Base-by-base conservation (phyloP, 345 rosid species). In the Arabis alpina region DNA sequence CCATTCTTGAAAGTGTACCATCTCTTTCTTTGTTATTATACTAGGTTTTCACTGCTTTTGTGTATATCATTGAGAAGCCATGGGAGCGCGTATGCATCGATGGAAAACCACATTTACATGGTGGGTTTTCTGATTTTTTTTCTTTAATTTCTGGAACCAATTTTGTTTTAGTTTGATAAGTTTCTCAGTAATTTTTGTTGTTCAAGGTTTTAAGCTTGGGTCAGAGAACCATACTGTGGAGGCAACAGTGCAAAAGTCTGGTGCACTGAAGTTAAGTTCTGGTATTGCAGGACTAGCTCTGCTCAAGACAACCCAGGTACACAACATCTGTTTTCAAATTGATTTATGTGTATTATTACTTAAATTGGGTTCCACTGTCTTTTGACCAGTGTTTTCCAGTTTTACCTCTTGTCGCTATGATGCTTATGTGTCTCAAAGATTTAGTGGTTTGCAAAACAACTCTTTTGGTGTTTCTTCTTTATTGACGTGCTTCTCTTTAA, bases 151-250 rank as follows among this genome's bases (percentile, higher is more conserved):
- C 19, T 76, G 5, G 4, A 56, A 48, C 13, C 52, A 14, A 4
- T 53, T 43, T 40, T 5, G 25, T 32, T 24, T 2, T 52, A 23
- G 24, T 14, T 32, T 76, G 8, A 50, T 49, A 27, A 28, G 6
- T 64, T 39, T 14, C 59, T 65, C 56, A 14, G 41, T 52, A 10
- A 53, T 25, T 3, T 70, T n/a, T 28, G 39, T 44, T 37, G 11
- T 64, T 82, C 37, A 83, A 94, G 97, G 99, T 77, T 94, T 89
- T 66, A 89, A 86, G 83, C 97, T 89, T 56, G 99, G 99, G 66
- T 81, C 88, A n/a, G 99, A 94, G 83, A 94, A 78, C 82, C 99
- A 88, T 73, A 86, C 90, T 8, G 50, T 81, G 0, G 93, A 94
- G 82, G 96, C 80, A 10, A 76, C 66, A 57, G 84, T 89, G 45